Conservation (phyloP, 176 grass and related monocot genomes). For the Rhynchospora breviuscula region DNA sequence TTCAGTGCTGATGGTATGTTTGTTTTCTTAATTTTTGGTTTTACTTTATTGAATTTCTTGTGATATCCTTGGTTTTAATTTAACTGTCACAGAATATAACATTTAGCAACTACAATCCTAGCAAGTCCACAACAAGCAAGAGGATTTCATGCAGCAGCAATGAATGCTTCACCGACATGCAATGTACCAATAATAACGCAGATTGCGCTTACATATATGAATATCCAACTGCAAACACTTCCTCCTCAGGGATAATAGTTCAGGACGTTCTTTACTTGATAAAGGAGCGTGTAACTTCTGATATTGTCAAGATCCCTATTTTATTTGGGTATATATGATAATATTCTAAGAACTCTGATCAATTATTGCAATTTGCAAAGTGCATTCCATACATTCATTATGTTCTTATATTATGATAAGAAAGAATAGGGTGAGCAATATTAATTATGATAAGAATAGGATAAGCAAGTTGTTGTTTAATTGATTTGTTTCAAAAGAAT, state of each 20-base stretch:
- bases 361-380: neutral
- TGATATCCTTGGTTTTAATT: neutral
- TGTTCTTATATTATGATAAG: neutral
- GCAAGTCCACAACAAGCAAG: constrained; percentile 61
- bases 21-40: neutral
- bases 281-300: neutral
- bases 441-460: neutral
- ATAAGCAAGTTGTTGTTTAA: neutral
- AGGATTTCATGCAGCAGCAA: constrained; percentile 36
- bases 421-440: too few relatives aligned
- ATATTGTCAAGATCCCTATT: constrained; percentile 32
- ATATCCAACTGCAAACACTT: constrained; percentile 46
- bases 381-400: neutral
- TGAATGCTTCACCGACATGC: constrained; percentile 27
- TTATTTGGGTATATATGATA: constrained; percentile 53
- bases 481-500: too few relatives aligned
- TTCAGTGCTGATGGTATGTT: neutral
- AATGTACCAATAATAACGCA: constrained; percentile 19
- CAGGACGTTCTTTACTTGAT: constrained; percentile 60
- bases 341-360: neutral
- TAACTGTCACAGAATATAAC: neutral
- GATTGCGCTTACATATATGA: constrained; percentile 54
- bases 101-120: constrained; percentile 44
- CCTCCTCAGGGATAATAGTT: constrained; percentile 63
- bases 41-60: neutral